A percentile compares a stretch with the other conserved stretches of the same genome.
These are phyloP conservation scores for Sarcodon sp. DNA, from an alignment of 768 basidiomycete genomes.

Conservation along the genomic window DNA sequence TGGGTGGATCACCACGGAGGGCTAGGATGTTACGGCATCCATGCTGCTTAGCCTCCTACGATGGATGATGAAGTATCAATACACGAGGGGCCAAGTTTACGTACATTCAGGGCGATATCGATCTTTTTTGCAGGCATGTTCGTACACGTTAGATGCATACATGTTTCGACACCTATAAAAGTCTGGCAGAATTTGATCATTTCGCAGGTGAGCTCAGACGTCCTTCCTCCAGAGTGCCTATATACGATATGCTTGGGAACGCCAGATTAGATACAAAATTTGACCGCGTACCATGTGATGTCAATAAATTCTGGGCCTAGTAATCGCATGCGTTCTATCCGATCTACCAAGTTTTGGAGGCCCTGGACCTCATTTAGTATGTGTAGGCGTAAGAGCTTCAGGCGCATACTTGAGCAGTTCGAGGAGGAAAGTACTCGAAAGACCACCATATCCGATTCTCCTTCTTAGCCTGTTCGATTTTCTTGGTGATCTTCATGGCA, in stretches of 20 bases:
- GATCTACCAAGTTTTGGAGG: constrained; percentile 91
- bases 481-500: constrained; percentile 89
- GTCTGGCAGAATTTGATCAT: constrained; percentile 93
- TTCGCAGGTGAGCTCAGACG: constrained; percentile 87
- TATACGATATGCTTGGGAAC: constrained; percentile 1
- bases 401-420: constrained; percentile 73
- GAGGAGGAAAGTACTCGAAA: constrained; percentile 96
- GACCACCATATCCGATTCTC: constrained; percentile 94
- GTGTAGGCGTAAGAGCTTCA: constrained; percentile 1
- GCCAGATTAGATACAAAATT: constrained; percentile 1
- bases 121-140: constrained; percentile 98
- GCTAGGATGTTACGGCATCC: constrained; percentile 93
- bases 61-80: not conserved
- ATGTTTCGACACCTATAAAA: constrained; percentile 89
- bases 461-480: constrained; percentile 75
- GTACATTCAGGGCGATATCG: constrained; percentile 76
- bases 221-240: constrained; percentile 95
- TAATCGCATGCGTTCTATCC: constrained; percentile 95
- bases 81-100: constrained; percentile 15
- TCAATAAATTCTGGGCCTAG: constrained; percentile 97
- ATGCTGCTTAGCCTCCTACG: constrained; percentile 75
- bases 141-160: constrained; percentile 98
- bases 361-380: constrained; percentile 32
- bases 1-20: constrained; percentile 84
- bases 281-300: constrained; percentile 67